Evolutionary conservation across 371 early-diverging fungal species (phyloP).

Genomic region (Choanephora cucurbitarum): DNA sequence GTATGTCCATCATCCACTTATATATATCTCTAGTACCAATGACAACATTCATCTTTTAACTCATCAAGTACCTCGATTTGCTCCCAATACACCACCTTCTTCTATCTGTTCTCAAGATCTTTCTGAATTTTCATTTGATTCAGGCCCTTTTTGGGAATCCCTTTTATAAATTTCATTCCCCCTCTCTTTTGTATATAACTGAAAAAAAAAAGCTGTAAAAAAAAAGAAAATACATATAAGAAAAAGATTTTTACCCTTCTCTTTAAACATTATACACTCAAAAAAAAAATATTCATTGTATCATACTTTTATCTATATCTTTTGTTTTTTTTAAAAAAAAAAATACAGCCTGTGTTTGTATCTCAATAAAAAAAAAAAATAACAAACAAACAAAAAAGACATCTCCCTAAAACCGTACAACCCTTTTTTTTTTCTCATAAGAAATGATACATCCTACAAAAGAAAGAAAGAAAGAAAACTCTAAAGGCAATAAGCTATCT

Average conservation of each 20-base stretch:
- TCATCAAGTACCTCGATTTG: slow-evolving; percentile 17
- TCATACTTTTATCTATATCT: not conserved
- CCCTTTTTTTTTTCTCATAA: too few relatives aligned
- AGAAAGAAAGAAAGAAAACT: not conserved
- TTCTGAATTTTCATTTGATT: slow-evolving; percentile 36
- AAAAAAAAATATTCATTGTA: too few relatives aligned
- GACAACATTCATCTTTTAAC: slow-evolving; percentile 1
- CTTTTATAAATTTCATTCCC: slow-evolving; percentile 18
- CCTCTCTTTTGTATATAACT: slow-evolving; percentile 7
- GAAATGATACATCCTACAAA: too few relatives aligned
- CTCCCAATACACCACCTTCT: slow-evolving; percentile 30
- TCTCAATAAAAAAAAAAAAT: too few relatives aligned
- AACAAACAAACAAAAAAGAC: too few relatives aligned
- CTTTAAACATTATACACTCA: too few relatives aligned
- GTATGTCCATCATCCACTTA: not conserved
- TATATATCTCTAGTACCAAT: slow-evolving; percentile 1
- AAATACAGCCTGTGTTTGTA: too few relatives aligned
- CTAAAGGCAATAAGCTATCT: not conserved
- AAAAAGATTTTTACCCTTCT: not conserved
- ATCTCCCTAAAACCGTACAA: too few relatives aligned
- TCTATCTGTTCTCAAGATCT: slow-evolving; percentile 39
- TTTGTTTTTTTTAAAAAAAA: too few relatives aligned
- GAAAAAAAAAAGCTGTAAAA: slow-evolving; percentile 2
- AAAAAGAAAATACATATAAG: not conserved
- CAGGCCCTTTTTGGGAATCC: slow-evolving; percentile 37